A percentile compares a stretch with the other conserved stretches of the same genome.
phyloP scores from a whole-genome alignment of 129 eudicot species.

The Lonicera japonica region DNA sequence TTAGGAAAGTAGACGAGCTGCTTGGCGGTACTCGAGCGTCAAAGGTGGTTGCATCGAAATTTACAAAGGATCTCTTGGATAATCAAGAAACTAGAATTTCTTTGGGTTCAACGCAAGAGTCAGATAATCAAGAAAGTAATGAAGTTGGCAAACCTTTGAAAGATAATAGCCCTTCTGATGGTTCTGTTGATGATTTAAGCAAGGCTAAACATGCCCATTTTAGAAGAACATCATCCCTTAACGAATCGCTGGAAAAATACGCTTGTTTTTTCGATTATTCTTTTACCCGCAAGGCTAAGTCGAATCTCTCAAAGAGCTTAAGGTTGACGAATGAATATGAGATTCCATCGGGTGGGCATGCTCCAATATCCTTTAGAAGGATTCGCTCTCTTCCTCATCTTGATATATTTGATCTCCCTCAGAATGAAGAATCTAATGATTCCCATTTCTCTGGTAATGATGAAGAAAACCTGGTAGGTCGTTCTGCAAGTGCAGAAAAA shows the following conservation, averaged over 20 bases:
- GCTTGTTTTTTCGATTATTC: constrained; percentile 33
- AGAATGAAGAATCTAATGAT: constrained; percentile 21
- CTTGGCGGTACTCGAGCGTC: constrained; percentile 5
- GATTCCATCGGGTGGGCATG: constrained; percentile 16
- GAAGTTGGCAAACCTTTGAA: too few relatives aligned
- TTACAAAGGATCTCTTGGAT: background rate
- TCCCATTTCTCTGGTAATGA: constrained; percentile 5
- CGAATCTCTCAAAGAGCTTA: constrained; percentile 53
- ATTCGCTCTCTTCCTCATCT: constrained; percentile 29
- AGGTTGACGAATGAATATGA: constrained; percentile 39
- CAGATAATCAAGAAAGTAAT: background rate
- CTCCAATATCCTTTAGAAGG: constrained; percentile 27
- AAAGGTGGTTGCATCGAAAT: constrained; percentile 5
- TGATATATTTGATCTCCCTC: constrained; percentile 18
- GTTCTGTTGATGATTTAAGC: constrained; percentile 6
- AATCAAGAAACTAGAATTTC: background rate
- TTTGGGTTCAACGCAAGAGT: background rate
- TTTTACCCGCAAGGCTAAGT: constrained; percentile 29
- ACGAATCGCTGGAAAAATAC: constrained; percentile 47
- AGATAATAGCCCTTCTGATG: too few relatives aligned
- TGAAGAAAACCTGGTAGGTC: constrained; percentile 14
- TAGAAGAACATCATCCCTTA: constrained; percentile 45
- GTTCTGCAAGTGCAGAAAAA: constrained; percentile 1
- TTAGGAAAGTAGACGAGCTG: constrained; percentile 25
- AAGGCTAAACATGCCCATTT: constrained; percentile 1